Conservation (phyloP, 257 asterid genomes). For the Primulina tabacum region DNA sequence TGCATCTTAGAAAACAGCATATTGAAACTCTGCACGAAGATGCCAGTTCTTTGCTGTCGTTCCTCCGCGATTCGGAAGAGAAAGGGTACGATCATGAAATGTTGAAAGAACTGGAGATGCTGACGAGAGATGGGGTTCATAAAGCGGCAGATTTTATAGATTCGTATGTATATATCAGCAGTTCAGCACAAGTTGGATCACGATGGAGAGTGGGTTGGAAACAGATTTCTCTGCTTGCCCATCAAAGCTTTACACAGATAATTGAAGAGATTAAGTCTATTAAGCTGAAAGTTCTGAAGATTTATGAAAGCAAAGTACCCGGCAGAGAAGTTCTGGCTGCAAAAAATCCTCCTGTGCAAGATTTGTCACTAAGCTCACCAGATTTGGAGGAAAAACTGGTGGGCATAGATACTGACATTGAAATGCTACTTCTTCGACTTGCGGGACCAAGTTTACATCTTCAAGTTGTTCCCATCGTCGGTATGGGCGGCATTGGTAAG, state of each 20-base stretch:
- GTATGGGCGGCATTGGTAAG: conserved; percentile 27
- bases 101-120: conserved; percentile 11
- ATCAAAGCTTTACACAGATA: conserved; percentile 14
- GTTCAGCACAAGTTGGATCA: background rate
- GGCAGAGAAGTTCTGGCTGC: background rate
- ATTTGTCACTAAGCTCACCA: background rate
- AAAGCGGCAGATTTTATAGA: conserved; percentile 20
- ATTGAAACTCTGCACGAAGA: conserved; percentile 2
- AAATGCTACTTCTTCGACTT: conserved; percentile 12
- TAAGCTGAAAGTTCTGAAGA: background rate
- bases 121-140: conserved; percentile 9
- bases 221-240: conserved; percentile 16
- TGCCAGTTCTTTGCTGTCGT: conserved; percentile 2
- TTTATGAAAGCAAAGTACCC: background rate
- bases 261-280: conserved; percentile 8
- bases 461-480: conserved; percentile 19
- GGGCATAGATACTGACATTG: conserved; percentile 15
- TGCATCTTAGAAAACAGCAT: conserved; percentile 3
- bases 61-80: conserved; percentile 14
- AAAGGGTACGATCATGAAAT: conserved; percentile 4
- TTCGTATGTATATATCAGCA: conserved; percentile 17
- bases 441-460: background rate
- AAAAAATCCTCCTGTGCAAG: background rate
- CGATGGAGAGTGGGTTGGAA: background rate
- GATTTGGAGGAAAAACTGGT: conserved; percentile 17